These are phyloP conservation scores for Kodamaea suecica DNA, from an alignment of 1,139 yeast species.

Conservation along the genomic window DNA sequence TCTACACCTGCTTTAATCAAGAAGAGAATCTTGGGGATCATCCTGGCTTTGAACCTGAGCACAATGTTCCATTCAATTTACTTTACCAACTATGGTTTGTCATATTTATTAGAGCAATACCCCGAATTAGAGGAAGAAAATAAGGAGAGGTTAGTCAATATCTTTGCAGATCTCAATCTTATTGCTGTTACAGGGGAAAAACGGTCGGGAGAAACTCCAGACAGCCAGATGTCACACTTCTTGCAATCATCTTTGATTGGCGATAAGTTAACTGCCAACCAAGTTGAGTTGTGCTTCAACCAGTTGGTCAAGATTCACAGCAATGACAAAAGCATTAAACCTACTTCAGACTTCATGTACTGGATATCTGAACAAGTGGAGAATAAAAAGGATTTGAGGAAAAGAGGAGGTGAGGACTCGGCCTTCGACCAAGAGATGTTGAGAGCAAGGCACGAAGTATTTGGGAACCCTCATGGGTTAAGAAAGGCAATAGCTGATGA, in stretches of 20 bases:
- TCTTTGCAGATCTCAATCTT: slow-evolving; percentile 39
- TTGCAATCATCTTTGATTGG: slow-evolving; percentile 29
- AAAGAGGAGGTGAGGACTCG: slow-evolving; percentile 32
- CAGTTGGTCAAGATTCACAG: slow-evolving; percentile 40
- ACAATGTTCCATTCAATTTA: slow-evolving; percentile 25
- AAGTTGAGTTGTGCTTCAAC: slow-evolving; percentile 42
- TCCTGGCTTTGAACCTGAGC: slow-evolving; percentile 41
- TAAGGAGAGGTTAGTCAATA: slow-evolving; percentile 34
- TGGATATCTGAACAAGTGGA: slow-evolving; percentile 63
- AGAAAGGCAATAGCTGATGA: slow-evolving; percentile 60
- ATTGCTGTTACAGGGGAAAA: slow-evolving; percentile 4
- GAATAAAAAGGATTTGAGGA: slow-evolving; percentile 28
- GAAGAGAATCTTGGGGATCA: slow-evolving; percentile 48
- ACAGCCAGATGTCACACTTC: slow-evolving; percentile 26
- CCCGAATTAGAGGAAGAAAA: slow-evolving; percentile 29
- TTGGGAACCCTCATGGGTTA: slow-evolving; percentile 75
- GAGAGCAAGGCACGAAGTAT: slow-evolving; percentile 64
- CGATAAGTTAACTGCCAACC: slow-evolving; percentile 29
- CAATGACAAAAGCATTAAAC: slow-evolving; percentile 21
- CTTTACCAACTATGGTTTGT: slow-evolving; percentile 26
- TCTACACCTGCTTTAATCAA: slow-evolving; percentile 31
- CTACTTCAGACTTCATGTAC: slow-evolving; percentile 40
- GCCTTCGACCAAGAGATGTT: slow-evolving; percentile 46
- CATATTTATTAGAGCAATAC: slow-evolving; percentile 25
- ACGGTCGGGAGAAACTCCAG: slow-evolving; percentile 15